phyloP scores from a whole-genome alignment of 2,329 filamentous ascomycete genomes.

The Phoma sp. region DNA sequence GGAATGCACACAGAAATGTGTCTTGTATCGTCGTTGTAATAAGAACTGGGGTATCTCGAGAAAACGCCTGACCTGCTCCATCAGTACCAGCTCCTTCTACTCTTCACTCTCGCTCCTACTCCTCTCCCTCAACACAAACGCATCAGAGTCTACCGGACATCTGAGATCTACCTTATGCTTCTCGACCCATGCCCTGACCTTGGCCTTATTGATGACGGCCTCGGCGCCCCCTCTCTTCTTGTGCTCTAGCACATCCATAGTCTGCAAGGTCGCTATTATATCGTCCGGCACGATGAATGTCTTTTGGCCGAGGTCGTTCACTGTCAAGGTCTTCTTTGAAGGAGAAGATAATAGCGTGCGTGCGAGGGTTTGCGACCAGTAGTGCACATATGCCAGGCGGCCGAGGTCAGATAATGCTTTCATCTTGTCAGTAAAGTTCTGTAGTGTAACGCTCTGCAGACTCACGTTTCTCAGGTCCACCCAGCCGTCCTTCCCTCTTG shows the following conservation, averaged over 20 bases:
- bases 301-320: slow-evolving; percentile 74
- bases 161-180: slow-evolving; percentile 68
- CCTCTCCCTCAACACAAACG: slow-evolving; percentile 70
- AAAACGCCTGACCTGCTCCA: slow-evolving; percentile 1
- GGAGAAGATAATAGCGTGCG: slow-evolving; percentile 64
- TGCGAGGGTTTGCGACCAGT: slow-evolving; percentile 85
- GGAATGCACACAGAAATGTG: background rate
- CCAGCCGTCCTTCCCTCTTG: slow-evolving; percentile 79
- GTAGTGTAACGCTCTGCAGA: background rate
- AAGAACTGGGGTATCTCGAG: slow-evolving; percentile 11
- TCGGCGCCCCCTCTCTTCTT: slow-evolving; percentile 59
- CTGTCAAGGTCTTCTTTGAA: slow-evolving; percentile 63
- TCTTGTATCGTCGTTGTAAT: background rate
- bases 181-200: slow-evolving; percentile 71
- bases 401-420: slow-evolving; percentile 81
- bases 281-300: slow-evolving; percentile 90
- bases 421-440: slow-evolving; percentile 13
- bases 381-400: slow-evolving; percentile 80
- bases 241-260: slow-evolving; percentile 75
- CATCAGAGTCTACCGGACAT: slow-evolving; percentile 73
- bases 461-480: slow-evolving; percentile 85
- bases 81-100: slow-evolving; percentile 20
- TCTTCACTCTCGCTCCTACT: slow-evolving; percentile 54
- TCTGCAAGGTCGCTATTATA: slow-evolving; percentile 76
- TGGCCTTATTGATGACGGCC: slow-evolving; percentile 64